phyloP scores from a whole-genome alignment of 2,329 filamentous ascomycete genomes.

The Pseudonectria buxi region DNA sequence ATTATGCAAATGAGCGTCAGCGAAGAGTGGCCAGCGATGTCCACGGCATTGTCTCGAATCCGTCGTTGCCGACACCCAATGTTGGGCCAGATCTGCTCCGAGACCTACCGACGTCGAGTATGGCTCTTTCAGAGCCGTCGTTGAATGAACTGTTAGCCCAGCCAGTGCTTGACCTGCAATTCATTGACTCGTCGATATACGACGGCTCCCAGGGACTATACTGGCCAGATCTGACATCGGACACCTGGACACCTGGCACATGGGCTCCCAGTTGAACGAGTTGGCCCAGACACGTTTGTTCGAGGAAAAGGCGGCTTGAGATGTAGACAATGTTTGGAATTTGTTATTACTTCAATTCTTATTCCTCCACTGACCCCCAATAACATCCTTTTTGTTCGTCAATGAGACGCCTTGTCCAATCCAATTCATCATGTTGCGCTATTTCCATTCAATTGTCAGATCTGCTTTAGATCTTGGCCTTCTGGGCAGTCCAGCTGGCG shows the following conservation, averaged over 20 bases:
- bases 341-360: too few relatives aligned
- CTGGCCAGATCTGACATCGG: neutral
- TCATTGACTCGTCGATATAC: conserved; percentile 22
- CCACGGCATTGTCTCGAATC: neutral
- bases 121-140: conserved; percentile 30
- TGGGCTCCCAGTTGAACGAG: too few relatives aligned
- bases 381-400: too few relatives aligned
- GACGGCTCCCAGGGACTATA: conserved; percentile 2
- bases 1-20: conserved; percentile 2
- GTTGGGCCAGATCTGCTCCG: conserved; percentile 7
- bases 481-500: conserved; percentile 49
- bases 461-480: conserved; percentile 21
- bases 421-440: conserved; percentile 16
- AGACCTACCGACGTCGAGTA: conserved; percentile 23
- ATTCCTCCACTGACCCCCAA: too few relatives aligned
- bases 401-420: conserved; percentile 2
- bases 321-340: too few relatives aligned
- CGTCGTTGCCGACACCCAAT: conserved; percentile 9
- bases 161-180: conserved; percentile 26
- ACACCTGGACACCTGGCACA: too few relatives aligned
- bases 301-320: too few relatives aligned
- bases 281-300: too few relatives aligned
- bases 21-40: too few relatives aligned
- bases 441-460: neutral
- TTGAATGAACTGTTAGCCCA: conserved; percentile 29